Evolutionary conservation across 495 filamentous ascomycete species (phyloP).

Genomic region (Clavariopsis aquatica): DNA sequence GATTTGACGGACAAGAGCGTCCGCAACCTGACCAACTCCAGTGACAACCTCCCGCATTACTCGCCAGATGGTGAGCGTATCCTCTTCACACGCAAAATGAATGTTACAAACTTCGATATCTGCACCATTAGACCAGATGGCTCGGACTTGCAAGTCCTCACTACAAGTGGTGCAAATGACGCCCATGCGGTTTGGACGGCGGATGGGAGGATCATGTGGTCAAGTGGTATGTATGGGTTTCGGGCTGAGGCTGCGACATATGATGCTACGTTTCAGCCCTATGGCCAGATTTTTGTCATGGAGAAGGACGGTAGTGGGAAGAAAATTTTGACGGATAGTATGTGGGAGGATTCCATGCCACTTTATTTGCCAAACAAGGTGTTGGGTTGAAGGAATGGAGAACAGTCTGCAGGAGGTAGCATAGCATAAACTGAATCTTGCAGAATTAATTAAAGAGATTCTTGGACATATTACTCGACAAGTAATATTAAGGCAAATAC

Average conservation of each 20-base stretch:
- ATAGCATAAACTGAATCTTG: no score
- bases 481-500: no score
- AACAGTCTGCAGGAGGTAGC: no score
- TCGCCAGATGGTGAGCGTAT: neutral
- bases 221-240: neutral
- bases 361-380: neutral
- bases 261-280: constrained; percentile 1
- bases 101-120: neutral
- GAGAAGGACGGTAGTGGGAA: neutral
- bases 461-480: no score
- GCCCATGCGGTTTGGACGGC: constrained; percentile 1
- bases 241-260: neutral
- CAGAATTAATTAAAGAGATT: no score
- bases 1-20: neutral
- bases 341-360: constrained; percentile 9
- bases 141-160: neutral
- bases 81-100: neutral
- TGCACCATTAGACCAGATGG: neutral
- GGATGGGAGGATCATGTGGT: constrained; percentile 1
- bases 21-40: neutral
- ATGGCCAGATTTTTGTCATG: constrained; percentile 2
- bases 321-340: constrained; percentile 1
- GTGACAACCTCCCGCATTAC: neutral
- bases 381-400: neutral
- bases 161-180: neutral